These are phyloP conservation scores for Globisporangium alternatum DNA, from an alignment of 352 stramenopile genomes.

Conservation along the genomic window DNA sequence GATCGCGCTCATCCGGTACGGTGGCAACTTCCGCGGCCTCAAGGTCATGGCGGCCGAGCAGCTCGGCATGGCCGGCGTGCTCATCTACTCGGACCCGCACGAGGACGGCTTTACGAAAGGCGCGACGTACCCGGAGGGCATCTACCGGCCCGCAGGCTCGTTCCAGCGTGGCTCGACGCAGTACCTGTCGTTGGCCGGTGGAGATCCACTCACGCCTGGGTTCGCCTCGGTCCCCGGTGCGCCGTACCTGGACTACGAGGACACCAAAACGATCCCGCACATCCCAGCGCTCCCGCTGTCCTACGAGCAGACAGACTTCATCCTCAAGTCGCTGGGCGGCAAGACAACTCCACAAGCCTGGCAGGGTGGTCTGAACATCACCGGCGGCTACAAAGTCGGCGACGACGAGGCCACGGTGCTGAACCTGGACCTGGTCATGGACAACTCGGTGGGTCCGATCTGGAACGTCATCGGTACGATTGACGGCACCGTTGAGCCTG, in stretches of 20 bases:
- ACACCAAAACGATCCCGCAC: conserved; percentile 56
- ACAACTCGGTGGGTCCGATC: conserved; percentile 78
- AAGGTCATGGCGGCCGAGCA: conserved; percentile 86
- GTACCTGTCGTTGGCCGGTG: conserved; percentile 71
- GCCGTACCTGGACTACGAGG: conserved; percentile 36
- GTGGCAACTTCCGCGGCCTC: conserved; percentile 61
- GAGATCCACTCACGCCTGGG: conserved; percentile 73
- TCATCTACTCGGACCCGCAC: conserved; percentile 89
- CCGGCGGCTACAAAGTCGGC: conserved; percentile 66
- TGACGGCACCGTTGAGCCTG: conserved; percentile 47
- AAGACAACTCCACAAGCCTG: conserved; percentile 47
- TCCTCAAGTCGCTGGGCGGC: conserved; percentile 69
- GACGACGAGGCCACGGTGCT: conserved; percentile 55
- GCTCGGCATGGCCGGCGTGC: conserved; percentile 61
- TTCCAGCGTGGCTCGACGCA: conserved; percentile 87
- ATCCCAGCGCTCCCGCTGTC: conserved; percentile 69
- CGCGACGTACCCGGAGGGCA: conserved; percentile 76
- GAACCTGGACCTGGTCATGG: too few species aligned
- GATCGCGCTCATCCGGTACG: conserved; percentile 88
- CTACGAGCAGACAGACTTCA: conserved; percentile 77
- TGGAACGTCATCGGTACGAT: conserved; percentile 89
- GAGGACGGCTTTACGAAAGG: conserved; percentile 79
- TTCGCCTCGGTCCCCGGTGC: too few species aligned
- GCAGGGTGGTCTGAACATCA: conserved; percentile 79
- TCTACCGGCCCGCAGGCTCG: conserved; percentile 51